These are phyloP conservation scores for Scutellaria minor DNA, from an alignment of 257 asterid genomes.

Conservation along the genomic window DNA sequence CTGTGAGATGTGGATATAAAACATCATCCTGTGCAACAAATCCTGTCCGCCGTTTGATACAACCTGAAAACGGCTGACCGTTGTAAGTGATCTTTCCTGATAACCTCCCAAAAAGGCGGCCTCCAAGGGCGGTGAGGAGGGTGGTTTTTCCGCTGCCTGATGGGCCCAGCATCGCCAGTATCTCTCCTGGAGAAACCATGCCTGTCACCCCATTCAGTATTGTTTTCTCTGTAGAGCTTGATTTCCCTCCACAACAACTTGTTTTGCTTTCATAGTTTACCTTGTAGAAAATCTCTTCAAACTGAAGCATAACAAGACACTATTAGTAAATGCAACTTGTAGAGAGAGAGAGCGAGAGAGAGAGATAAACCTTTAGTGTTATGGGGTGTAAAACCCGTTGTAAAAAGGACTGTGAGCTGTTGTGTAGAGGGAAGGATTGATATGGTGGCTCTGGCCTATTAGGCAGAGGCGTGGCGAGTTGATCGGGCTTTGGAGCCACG, in stretches of 20 bases:
- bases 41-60: slow-evolving; percentile 79
- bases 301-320: slow-evolving; percentile 52
- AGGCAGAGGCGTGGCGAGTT: slow-evolving; percentile 42
- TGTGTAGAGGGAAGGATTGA: slow-evolving; percentile 47
- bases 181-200: slow-evolving; percentile 86
- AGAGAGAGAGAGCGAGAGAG: slow-evolving; percentile 28
- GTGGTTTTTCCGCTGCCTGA: slow-evolving; percentile 98
- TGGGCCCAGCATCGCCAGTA: slow-evolving; percentile 96
- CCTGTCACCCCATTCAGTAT: slow-evolving; percentile 94
- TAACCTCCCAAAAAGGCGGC: slow-evolving; percentile 79
- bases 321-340: background rate
- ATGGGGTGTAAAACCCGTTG: slow-evolving; percentile 60
- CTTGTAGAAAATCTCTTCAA: slow-evolving; percentile 87
- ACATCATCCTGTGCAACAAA: slow-evolving; percentile 93
- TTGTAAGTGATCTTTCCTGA: slow-evolving; percentile 90
- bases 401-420: slow-evolving; percentile 56
- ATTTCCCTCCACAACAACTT: slow-evolving; percentile 45
- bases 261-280: slow-evolving; percentile 52
- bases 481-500: slow-evolving; percentile 62
- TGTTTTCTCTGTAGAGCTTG: slow-evolving; percentile 62
- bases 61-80: slow-evolving; percentile 77
- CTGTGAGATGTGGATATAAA: slow-evolving; percentile 84
- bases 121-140: slow-evolving; percentile 92
- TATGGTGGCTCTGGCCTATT: slow-evolving; percentile 31
- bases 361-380: slow-evolving; percentile 65